phyloP scores from a whole-genome alignment of 495 filamentous ascomycete species.

The Penicillium cinerascens region DNA sequence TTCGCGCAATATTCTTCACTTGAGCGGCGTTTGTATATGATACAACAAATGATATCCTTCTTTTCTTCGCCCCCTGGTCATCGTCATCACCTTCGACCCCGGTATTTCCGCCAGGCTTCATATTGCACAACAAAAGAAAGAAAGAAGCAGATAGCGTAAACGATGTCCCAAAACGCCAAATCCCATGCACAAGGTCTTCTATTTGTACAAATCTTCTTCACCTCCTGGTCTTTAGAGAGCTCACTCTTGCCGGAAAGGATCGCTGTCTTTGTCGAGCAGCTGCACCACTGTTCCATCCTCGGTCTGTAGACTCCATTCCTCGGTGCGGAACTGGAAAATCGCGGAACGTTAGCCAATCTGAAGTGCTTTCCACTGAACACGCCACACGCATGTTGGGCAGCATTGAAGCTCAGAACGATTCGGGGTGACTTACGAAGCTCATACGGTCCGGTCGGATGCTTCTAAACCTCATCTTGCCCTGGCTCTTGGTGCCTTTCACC shows the following conservation, averaged over 20 bases:
- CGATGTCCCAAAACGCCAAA: constrained; percentile 25
- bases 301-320: constrained; percentile 71
- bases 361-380: neutral
- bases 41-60: constrained; percentile 48
- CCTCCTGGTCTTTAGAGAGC: neutral
- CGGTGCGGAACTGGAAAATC: constrained; percentile 59
- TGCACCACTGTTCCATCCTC: constrained; percentile 63
- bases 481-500: constrained; percentile 75
- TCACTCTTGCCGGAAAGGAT: constrained; percentile 53
- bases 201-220: constrained; percentile 24
- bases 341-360: neutral
- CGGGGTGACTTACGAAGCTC: constrained; percentile 61
- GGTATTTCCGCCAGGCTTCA: neutral
- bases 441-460: constrained; percentile 68
- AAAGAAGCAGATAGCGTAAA: constrained; percentile 8
- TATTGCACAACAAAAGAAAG: neutral
- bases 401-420: neutral
- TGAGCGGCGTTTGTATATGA: constrained; percentile 48
- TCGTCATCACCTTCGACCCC: neutral
- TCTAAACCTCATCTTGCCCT: constrained; percentile 76
- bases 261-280: constrained; percentile 56
- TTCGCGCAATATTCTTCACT: constrained; percentile 35
- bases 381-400: neutral
- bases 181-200: constrained; percentile 22
- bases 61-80: constrained; percentile 10